Evolutionary conservation across 208 protist species (phyloP).

Genomic region (Acanthamoeba healyi): DNA sequence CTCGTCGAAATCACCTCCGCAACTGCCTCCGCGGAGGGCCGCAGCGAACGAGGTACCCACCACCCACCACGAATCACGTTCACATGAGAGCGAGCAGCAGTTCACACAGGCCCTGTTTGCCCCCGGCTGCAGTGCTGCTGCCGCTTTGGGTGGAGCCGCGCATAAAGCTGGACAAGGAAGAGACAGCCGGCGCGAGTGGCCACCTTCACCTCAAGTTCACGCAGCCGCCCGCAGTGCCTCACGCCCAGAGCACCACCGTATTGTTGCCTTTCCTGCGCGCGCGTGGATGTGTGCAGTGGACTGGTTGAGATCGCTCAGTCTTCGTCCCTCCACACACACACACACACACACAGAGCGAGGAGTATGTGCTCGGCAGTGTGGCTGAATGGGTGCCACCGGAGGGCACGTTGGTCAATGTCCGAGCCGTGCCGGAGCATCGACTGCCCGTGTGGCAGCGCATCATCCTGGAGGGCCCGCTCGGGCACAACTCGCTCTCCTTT

Average conservation of each 20-base stretch:
- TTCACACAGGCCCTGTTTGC: no score
- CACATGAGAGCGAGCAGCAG: no score
- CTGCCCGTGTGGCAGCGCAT: conserved; percentile 25
- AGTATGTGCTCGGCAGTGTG: neutral
- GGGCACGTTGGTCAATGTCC: neutral
- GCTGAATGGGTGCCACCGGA: conserved; percentile 2
- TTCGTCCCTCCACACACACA: no score
- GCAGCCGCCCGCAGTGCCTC: neutral
- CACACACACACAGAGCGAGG: neutral
- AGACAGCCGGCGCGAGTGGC: neutral
- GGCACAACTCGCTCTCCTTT: neutral
- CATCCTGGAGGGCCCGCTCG: neutral
- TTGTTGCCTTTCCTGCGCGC: neutral
- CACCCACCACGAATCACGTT: no score
- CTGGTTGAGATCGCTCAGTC: neutral
- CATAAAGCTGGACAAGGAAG: neutral
- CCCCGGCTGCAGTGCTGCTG: neutral
- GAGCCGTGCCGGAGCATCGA: conserved; percentile 10
- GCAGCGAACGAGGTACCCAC: neutral
- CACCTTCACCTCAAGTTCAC: neutral
- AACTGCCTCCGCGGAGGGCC: neutral
- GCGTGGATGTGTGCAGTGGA: no score
- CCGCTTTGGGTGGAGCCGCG: neutral
- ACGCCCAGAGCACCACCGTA: neutral
- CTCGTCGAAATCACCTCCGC: conserved; percentile 1